Evolutionary conservation across 768 basidiomycete genomes (phyloP).

Genomic region (Butyriboletus loyo): DNA sequence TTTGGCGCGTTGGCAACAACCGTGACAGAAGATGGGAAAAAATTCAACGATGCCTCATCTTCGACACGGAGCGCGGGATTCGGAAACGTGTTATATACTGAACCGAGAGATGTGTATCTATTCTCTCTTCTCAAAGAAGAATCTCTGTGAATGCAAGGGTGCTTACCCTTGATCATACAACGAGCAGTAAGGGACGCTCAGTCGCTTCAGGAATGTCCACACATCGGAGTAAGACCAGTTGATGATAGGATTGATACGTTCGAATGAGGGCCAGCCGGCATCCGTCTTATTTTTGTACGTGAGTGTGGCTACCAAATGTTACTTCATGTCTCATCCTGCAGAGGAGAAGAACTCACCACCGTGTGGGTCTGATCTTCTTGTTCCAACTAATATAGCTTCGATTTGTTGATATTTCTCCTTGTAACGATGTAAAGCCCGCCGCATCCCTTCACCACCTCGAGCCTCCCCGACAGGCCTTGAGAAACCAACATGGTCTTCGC

Average conservation of each 20-base stretch:
- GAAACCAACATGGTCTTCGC: constrained; percentile 7
- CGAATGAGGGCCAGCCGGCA: constrained; percentile 82
- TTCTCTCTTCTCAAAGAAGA: not conserved
- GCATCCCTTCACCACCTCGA: constrained; percentile 72
- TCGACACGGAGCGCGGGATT: constrained; percentile 71
- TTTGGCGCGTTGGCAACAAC: constrained; percentile 20
- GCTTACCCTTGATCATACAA: constrained; percentile 89
- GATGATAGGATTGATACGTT: constrained; percentile 92
- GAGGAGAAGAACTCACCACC: constrained; percentile 63
- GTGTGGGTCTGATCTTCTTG: constrained; percentile 86
- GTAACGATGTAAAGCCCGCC: constrained; percentile 70
- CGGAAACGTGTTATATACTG: constrained; percentile 89
- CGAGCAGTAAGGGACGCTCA: constrained; percentile 81
- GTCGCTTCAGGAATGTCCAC: constrained; percentile 77
- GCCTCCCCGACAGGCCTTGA: constrained; percentile 46
- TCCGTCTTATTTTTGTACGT: constrained; percentile 79
- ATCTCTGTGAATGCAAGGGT: not conserved
- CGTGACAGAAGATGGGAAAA: constrained; percentile 20
- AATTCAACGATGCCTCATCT: constrained; percentile 5
- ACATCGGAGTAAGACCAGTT: constrained; percentile 91
- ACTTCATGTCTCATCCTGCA: not conserved
- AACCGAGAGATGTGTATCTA: constrained; percentile 97
- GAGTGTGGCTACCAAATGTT: constrained; percentile 54
- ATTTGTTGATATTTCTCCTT: constrained; percentile 63
- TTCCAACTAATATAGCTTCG: constrained; percentile 85